phyloP scores from a whole-genome alignment of 2,329 filamentous ascomycete species.

The Stagonosporopsis tanaceti region DNA sequence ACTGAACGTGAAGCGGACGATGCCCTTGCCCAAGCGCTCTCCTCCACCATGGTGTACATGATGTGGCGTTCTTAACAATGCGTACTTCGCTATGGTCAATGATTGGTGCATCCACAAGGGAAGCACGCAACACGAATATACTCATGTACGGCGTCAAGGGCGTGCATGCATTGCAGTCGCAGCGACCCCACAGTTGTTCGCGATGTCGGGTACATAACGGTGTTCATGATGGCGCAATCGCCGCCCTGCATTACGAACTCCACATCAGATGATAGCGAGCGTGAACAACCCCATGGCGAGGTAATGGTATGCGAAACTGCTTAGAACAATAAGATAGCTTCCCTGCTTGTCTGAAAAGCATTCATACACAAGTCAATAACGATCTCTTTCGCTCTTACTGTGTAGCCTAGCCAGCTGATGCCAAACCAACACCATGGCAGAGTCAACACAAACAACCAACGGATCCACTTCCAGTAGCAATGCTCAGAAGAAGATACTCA shows the following conservation, averaged over 20 bases:
- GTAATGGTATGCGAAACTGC: not conserved
- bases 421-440: constrained; percentile 22
- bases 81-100: not conserved
- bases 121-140: not conserved
- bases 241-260: constrained; percentile 25
- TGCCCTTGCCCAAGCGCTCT: not conserved
- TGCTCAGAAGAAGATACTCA: constrained; percentile 61
- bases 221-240: constrained; percentile 31
- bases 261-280: not conserved
- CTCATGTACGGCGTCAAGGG: constrained; percentile 4
- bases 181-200: constrained; percentile 8
- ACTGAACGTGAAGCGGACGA: not conserved
- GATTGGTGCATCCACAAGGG: not conserved
- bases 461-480: constrained; percentile 1
- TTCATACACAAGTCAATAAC: not conserved
- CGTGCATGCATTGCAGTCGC: constrained; percentile 1
- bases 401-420: not conserved
- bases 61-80: constrained; percentile 4
- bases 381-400: not conserved
- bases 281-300: not conserved
- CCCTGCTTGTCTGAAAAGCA: no score
- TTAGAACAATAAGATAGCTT: not conserved
- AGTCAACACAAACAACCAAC: constrained; percentile 18
- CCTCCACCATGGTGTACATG: not conserved
- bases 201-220: constrained; percentile 18